A percentile compares a stretch with the other conserved stretches of the same genome.
Evolutionary conservation across 257 asterid species (phyloP).

Genomic region (Mentha longifolia): DNA sequence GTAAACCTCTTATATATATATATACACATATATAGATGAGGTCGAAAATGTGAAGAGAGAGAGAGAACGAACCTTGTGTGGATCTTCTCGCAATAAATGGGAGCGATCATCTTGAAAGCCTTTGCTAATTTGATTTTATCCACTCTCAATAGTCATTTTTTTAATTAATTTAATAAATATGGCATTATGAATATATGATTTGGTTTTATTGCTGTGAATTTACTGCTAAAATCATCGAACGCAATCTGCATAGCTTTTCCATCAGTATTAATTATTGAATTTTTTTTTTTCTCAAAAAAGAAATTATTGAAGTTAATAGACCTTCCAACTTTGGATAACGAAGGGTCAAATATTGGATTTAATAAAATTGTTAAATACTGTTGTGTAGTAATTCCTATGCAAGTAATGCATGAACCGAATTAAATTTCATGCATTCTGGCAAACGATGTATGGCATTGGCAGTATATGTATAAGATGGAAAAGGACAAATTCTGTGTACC

Average conservation of each 20-base stretch:
- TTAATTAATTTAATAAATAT: not conserved
- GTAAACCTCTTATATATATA: not conserved
- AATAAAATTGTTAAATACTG: too few relatives aligned
- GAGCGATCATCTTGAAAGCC: not conserved
- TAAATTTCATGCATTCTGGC: not conserved
- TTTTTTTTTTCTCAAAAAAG: too few relatives aligned
- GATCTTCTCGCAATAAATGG: conserved; percentile 24
- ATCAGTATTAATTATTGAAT: not conserved
- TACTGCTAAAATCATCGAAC: too few relatives aligned
- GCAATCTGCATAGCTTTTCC: not conserved
- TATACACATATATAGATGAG: not conserved
- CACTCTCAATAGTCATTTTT: not conserved
- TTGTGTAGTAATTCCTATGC: not conserved
- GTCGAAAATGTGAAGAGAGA: not conserved
- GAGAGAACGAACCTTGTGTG: not conserved
- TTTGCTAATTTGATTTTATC: not conserved
- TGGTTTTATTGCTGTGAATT: too few relatives aligned
- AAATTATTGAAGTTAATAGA: too few relatives aligned
- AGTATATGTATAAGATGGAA: not conserved
- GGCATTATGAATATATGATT: not conserved
- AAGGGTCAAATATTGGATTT: too few relatives aligned
- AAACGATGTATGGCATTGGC: not conserved
- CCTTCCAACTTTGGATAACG: too few relatives aligned
- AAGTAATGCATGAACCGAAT: not conserved
- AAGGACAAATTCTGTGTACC: not conserved